Base-by-base conservation (phyloP, 345 rosid species). In the Viola odorata region DNA sequence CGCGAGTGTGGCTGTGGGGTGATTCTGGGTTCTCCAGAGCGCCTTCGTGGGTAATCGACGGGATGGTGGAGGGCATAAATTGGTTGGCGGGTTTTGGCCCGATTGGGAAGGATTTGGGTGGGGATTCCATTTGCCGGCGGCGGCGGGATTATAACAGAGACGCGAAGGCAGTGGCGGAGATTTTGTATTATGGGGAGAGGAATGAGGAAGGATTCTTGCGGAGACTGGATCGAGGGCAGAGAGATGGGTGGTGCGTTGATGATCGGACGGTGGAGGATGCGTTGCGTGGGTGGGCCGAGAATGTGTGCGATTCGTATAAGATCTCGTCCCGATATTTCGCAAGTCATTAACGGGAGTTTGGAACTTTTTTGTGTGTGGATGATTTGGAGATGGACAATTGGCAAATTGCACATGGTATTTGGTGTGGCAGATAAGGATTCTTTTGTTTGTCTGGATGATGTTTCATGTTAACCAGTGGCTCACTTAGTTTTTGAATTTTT, bases 1-100 rank as follows among this genome's bases (percentile, higher is more conserved):
- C 83, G 5, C 66, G 75, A 5, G 67, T 83, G 49, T 85, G 87
- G 89, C 55, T 82, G 6, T 77, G 82, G 83, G 32, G 32, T 23
- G 76, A 73, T 52, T 66, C 77, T 12, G 70, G 68, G 47, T 23
- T 23, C 32, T 41, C 85, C 5, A 68, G 63, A 17, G 83, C 81
- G 57, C 76, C 90, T 39, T 45, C 71, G 54, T 57, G 73, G 80
- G 69, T 85, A 50, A 23, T 82, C 0, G 79, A 77, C 16, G 86
- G 86, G 8, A 59, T 84, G 62, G 82, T 68, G 17, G 86, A 84
- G 65, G 80, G 73, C 47, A 63, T 85, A 52, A 62, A 57, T 58
- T n/a, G n/a, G 67, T 17, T 60, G 45, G 75, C 73, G 0, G 71
- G 82, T 0, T 73, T 63, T 41, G 66, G 73, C 3, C 41, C 57